A percentile compares a stretch with the other conserved stretches of the same genome.
phyloP scores from a whole-genome alignment of 306 rosid species.

The Vicia villosa region DNA sequence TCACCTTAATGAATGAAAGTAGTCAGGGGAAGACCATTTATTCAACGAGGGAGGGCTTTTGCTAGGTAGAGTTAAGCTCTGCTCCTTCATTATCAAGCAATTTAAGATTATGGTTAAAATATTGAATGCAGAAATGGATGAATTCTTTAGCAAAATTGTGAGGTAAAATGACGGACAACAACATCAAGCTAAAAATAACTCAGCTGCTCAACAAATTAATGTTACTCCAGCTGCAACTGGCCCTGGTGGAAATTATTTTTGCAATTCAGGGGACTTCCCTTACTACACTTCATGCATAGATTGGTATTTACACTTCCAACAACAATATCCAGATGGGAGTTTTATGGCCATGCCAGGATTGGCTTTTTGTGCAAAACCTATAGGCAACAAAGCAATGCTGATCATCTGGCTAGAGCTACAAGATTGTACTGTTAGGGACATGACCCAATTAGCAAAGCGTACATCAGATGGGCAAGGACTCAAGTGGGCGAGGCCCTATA shows the following conservation, averaged over 20 bases:
- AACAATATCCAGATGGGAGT: background rate
- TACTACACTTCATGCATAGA: conserved; percentile 1
- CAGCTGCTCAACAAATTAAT: background rate
- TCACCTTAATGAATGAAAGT: background rate
- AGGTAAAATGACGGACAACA: background rate
- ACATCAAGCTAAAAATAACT: background rate
- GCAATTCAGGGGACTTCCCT: no score
- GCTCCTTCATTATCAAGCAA: background rate
- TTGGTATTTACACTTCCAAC: background rate
- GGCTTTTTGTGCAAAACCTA: background rate
- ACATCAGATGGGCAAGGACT: conserved; percentile 6
- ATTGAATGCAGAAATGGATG: background rate
- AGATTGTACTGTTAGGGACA: background rate
- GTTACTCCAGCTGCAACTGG: no score
- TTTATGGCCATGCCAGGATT: background rate
- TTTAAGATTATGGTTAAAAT: background rate
- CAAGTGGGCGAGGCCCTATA: background rate
- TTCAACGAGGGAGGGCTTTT: background rate
- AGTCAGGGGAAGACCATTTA: background rate
- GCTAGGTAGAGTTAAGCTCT: background rate
- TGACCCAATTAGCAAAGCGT: background rate
- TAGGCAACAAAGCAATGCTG: background rate
- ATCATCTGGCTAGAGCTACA: background rate
- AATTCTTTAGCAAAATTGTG: background rate
- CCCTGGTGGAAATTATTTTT: no score